Evolutionary conservation across 1,284 basidiomycete genomes (phyloP).

Genomic region (Leccinum solheimii): DNA sequence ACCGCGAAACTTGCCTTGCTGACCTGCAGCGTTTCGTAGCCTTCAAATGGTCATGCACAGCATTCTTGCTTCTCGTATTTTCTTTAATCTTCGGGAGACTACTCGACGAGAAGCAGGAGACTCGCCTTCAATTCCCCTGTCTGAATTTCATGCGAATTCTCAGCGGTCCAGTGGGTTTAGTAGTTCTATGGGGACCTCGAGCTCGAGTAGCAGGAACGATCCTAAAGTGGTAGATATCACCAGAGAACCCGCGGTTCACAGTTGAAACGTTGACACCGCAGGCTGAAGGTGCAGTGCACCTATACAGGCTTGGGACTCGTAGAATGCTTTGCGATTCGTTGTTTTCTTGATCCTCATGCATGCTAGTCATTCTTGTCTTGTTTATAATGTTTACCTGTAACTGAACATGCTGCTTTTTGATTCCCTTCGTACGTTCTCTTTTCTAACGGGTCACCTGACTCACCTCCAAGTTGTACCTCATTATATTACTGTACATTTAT

Average conservation of each 20-base stretch:
- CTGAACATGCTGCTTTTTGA: not conserved
- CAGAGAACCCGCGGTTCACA: not conserved
- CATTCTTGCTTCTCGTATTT: slow-evolving; percentile 29
- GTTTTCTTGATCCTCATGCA: not conserved
- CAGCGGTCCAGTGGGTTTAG: slow-evolving; percentile 1
- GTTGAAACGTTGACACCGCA: not conserved
- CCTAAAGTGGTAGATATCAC: not conserved
- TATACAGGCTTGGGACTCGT: not conserved
- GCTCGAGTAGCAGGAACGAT: not conserved
- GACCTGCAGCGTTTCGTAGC: slow-evolving; percentile 7
- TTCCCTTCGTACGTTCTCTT: not conserved
- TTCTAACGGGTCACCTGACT: not conserved
- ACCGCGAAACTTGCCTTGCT: not conserved
- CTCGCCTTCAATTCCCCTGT: slow-evolving; percentile 2
- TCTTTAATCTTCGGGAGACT: slow-evolving; percentile 30
- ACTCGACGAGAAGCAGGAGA: slow-evolving; percentile 4
- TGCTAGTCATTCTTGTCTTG: not conserved
- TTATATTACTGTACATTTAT: not conserved
- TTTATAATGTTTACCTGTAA: not conserved
- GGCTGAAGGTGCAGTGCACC: not conserved
- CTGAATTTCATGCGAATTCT: slow-evolving; percentile 16
- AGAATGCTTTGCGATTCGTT: not conserved
- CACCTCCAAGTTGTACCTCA: not conserved
- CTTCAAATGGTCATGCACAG: slow-evolving; percentile 28
- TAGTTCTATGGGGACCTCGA: slow-evolving; percentile 1